These are phyloP conservation scores for Penicillium pancosmium DNA, from an alignment of 495 filamentous ascomycete genomes.

Conservation along the genomic window DNA sequence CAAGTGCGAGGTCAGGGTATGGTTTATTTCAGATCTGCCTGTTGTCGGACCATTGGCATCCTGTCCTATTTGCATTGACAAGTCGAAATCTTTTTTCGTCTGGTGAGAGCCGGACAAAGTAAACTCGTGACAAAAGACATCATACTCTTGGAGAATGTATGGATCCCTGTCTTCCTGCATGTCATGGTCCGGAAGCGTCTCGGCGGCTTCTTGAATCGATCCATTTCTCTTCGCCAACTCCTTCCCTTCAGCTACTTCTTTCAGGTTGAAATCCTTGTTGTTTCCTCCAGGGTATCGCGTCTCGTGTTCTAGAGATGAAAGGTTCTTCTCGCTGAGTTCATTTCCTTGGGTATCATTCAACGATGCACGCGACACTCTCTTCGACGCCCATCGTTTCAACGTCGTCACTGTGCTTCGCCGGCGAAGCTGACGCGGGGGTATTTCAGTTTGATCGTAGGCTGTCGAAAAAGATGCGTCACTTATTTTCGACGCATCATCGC, in stretches of 20 bases:
- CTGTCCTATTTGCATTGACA: conserved; percentile 14
- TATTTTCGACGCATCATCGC: conserved; percentile 17
- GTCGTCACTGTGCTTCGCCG: conserved; percentile 19
- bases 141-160: conserved; percentile 23
- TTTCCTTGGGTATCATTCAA: conserved; percentile 1
- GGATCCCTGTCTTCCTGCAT: conserved; percentile 13
- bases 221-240: background rate
- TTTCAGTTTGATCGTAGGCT: conserved; percentile 4
- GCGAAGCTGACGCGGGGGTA: conserved; percentile 8
- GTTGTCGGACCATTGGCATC: background rate
- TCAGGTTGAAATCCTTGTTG: background rate
- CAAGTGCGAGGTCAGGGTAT: background rate
- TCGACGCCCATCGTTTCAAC: conserved; percentile 25
- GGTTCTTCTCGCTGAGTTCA: conserved; percentile 22
- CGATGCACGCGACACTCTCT: conserved; percentile 23
- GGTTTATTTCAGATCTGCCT: background rate
- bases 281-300: background rate
- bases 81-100: conserved; percentile 15
- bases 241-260: background rate
- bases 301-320: conserved; percentile 10
- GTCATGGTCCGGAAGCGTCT: background rate
- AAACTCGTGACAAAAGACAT: conserved; percentile 29
- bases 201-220: conserved; percentile 6
- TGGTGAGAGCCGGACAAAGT: conserved; percentile 16
- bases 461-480: conserved; percentile 16